phyloP scores from a whole-genome alignment of 352 stramenopile genomes.

The Phytophthora cryptogea region DNA sequence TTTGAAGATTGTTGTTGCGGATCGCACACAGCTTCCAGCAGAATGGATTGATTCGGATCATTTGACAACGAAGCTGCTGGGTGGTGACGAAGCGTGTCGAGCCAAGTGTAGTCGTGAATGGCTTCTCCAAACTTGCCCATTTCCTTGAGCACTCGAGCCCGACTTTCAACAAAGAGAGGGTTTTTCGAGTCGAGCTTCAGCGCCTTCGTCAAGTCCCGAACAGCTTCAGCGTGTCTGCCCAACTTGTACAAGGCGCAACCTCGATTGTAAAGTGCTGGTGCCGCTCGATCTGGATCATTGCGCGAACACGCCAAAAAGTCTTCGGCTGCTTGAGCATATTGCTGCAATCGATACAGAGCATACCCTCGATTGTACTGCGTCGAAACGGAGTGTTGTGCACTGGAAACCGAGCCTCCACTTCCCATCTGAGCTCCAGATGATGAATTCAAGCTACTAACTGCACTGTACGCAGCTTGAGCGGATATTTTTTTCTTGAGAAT shows the following conservation, averaged over 20 bases:
- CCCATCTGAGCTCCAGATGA: constrained; percentile 1
- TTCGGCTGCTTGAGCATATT: constrained; percentile 48
- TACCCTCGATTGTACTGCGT: constrained; percentile 63
- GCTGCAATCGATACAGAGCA: constrained; percentile 53
- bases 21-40: constrained; percentile 17
- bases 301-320: constrained; percentile 61
- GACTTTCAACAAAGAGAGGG: constrained; percentile 63
- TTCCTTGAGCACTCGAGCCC: constrained; percentile 60
- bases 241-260: constrained; percentile 64
- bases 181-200: constrained; percentile 75
- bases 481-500: constrained; percentile 54
- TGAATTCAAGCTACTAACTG: constrained; percentile 6
- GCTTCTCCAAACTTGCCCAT: constrained; percentile 68
- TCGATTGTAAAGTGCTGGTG: constrained; percentile 61
- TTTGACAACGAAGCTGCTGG: constrained; percentile 29
- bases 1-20: not conserved
- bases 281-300: constrained; percentile 42
- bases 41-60: constrained; percentile 18
- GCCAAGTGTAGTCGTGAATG: constrained; percentile 74
- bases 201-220: constrained; percentile 61
- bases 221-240: constrained; percentile 44
- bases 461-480: constrained; percentile 13
- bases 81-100: constrained; percentile 50
- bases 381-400: constrained; percentile 41
- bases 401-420: constrained; percentile 21